Evolutionary conservation across 352 stramenopile genomes (phyloP), one percentile per base, ranked within the genome.

Genomic region (Phytophthora tubulina): DNA sequence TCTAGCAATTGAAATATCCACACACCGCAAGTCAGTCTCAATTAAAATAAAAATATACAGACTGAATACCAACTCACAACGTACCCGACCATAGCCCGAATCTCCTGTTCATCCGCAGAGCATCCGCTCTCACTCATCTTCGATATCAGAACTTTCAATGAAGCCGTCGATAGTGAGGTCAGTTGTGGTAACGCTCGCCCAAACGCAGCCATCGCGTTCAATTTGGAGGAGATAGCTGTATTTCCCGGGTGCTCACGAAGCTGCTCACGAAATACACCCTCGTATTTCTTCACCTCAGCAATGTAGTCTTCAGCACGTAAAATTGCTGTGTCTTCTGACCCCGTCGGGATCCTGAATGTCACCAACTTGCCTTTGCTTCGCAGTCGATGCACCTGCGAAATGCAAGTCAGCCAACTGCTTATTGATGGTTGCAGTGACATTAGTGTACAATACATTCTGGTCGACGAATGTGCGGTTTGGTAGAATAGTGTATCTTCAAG

Each of bases 401-500:
- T 35, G 42, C 30, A 52, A 61, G 36, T 66, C n/a, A 55, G 36
- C 31, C 21, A 62, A 55, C 11, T 56, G 7, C 15, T 9, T 15
- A 11, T 35, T 13, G 6, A 11, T 50, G 21, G 1, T 17, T 57
- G 53, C 42, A 17, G 0, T 45, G 13, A 3, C 17, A 45, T 41
- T 1, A 63, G 8, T 31, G n/a, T 13, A 15, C 7, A 57, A 69
- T 59, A 92, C 84, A 53, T 83, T 91, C 41, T 91, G 82, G 48
- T 91, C 82, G 15, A 91, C 73, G 31, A 86, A 88, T 21, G 85
- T 89, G 13, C 82, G 78, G 62, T 89, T 93, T 21, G 78, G 70
- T 41, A 90, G 66, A 51, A 91, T 64, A 0, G 72, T 76, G 61
- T 93, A 91, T 17, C 84, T 92, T n/a, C 42, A 41, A 42, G 51